Conservation (phyloP, 441 rosid species). For the Erodium texanum region DNA sequence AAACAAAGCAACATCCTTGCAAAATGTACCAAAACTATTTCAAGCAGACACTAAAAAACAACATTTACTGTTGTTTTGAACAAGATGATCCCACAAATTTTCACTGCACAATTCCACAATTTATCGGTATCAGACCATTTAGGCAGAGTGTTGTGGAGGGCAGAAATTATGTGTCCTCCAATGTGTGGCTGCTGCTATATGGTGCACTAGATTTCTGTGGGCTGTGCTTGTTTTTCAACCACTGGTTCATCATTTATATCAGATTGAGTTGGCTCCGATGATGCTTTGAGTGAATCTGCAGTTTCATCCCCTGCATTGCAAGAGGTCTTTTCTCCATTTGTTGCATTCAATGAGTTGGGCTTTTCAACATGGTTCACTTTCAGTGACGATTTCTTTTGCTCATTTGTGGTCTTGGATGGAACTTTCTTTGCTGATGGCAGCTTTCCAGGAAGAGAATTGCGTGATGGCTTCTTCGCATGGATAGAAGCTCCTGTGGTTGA, state of each 20-base stretch:
- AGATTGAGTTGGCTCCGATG: slow-evolving; percentile 16
- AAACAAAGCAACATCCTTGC: background rate
- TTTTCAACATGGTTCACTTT: slow-evolving; percentile 14
- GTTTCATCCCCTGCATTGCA: no score
- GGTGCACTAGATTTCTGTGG: slow-evolving; percentile 11
- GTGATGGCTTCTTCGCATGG: slow-evolving; percentile 49
- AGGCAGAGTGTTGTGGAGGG: slow-evolving; percentile 14
- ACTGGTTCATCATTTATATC: slow-evolving; percentile 15
- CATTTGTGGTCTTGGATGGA: slow-evolving; percentile 29
- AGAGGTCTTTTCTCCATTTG: slow-evolving; percentile 27
- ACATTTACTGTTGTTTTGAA: background rate
- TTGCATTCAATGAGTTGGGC: slow-evolving; percentile 22
- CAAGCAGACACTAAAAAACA: background rate
- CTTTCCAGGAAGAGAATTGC: slow-evolving; percentile 71
- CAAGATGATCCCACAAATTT: background rate
- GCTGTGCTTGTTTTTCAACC: slow-evolving; percentile 23
- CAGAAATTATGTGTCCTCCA: slow-evolving; percentile 18
- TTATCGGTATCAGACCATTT: no score
- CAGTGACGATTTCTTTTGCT: background rate
- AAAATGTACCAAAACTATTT: background rate
- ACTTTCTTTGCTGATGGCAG: slow-evolving; percentile 74
- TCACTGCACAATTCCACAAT: background rate
- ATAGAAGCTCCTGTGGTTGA: slow-evolving; percentile 40
- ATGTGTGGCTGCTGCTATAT: background rate
- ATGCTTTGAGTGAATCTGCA: slow-evolving; percentile 16